phyloP scores from a whole-genome alignment of 257 asterid species.

The Nicotiana otophora region DNA sequence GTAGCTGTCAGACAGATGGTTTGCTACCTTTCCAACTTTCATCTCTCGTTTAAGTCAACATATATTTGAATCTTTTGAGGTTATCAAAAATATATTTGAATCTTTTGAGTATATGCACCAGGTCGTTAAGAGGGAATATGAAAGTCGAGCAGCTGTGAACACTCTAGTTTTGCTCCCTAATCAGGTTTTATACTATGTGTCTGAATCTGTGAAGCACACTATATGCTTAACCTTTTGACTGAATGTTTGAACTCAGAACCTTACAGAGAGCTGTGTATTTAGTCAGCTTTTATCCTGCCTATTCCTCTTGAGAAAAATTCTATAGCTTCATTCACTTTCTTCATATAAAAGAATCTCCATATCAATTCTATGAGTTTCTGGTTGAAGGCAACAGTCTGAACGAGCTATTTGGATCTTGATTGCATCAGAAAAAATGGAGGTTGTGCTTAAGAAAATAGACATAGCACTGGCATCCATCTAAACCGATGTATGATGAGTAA shows the following conservation, averaged over 20 bases:
- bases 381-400: not conserved
- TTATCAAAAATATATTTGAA: not conserved
- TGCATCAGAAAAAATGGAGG: not conserved
- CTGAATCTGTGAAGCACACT: not conserved
- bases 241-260: not conserved
- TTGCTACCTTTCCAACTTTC: not conserved
- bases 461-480: no score
- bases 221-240: no score
- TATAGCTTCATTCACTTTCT: not conserved
- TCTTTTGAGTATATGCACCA: constrained; percentile 46
- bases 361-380: not conserved
- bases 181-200: constrained; percentile 38
- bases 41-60: constrained; percentile 5
- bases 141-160: constrained; percentile 94
- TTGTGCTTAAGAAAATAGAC: not conserved
- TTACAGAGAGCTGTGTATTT: no score
- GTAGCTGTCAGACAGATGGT: not conserved
- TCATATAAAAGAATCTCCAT: not conserved
- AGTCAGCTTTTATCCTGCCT: not conserved
- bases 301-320: not conserved
- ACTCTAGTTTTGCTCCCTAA: constrained; percentile 93
- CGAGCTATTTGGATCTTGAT: not conserved
- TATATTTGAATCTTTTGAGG: constrained; percentile 10
- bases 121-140: constrained; percentile 94
- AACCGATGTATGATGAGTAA: no score